Percentiles rank a stretch among this genome's conserved stretches.
Evolutionary conservation across 2,329 filamentous ascomycete species (phyloP).

Genomic region (Penicillium glabrum): DNA sequence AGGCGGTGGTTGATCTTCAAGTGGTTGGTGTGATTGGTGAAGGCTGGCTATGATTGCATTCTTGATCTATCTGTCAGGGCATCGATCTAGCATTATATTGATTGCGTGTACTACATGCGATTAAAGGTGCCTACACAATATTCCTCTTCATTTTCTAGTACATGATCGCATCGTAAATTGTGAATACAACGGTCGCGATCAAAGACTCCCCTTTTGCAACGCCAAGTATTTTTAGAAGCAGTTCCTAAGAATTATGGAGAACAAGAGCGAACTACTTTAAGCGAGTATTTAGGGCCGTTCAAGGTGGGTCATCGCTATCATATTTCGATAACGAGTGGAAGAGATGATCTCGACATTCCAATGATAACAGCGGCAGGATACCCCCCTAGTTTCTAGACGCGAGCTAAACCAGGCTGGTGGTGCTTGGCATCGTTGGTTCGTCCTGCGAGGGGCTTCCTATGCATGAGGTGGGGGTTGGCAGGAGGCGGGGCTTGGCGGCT

Average conservation of each 20-base stretch:
- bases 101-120: neutral
- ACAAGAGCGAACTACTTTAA: neutral
- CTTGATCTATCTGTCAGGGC: neutral
- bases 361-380: neutral
- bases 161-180: no score
- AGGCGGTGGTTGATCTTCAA: neutral
- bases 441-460: neutral
- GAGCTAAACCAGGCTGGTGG: neutral
- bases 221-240: neutral
- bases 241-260: neutral
- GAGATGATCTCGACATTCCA: neutral
- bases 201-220: neutral
- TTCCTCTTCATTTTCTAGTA: no score
- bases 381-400: neutral
- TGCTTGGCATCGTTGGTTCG: neutral
- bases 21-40: neutral
- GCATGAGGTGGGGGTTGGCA: neutral
- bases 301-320: neutral
- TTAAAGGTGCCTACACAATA: no score
- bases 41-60: neutral
- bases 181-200: no score
- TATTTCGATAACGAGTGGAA: neutral
- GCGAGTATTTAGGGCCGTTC: neutral
- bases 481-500: neutral
- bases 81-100: neutral